Conservation (phyloP, 495 filamentous ascomycete species). For the Talaromyces trachyspermus region DNA sequence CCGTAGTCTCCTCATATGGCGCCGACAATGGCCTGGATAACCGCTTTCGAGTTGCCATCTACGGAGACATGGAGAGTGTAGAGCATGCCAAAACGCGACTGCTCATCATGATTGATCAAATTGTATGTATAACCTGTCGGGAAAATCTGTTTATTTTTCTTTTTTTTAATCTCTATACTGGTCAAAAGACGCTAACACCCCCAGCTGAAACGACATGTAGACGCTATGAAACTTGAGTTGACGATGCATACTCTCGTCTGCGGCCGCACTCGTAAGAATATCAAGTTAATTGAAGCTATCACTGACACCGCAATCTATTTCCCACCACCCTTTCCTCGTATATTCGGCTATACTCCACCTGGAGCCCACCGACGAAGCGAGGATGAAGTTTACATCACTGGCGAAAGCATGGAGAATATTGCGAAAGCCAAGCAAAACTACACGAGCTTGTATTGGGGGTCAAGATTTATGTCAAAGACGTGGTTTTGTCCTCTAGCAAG, state of each 20-base stretch:
- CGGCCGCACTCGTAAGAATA: constrained; percentile 87
- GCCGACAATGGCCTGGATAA: constrained; percentile 64
- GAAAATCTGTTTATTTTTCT: too few relatives aligned
- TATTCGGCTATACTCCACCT: constrained; percentile 80
- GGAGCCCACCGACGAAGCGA: constrained; percentile 72
- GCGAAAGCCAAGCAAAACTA: constrained; percentile 77
- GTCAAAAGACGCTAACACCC: constrained; percentile 22
- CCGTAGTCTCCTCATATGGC: constrained; percentile 49
- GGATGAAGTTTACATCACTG: constrained; percentile 89
- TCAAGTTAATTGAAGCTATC: constrained; percentile 90
- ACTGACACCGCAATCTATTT: constrained; percentile 97
- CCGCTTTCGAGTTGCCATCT: constrained; percentile 84
- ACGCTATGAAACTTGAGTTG: constrained; percentile 73
- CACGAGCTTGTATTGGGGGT: constrained; percentile 71
- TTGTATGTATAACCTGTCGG: too few relatives aligned
- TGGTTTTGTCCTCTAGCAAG: constrained; percentile 75
- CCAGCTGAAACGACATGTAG: constrained; percentile 80
- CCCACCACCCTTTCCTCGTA: constrained; percentile 81
- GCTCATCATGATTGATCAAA: constrained; percentile 93
- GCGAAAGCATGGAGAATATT: constrained; percentile 72
- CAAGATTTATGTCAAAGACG: constrained; percentile 86
- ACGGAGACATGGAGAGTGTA: constrained; percentile 87
- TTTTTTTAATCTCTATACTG: too few relatives aligned
- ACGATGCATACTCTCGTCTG: constrained; percentile 85
- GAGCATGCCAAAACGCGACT: constrained; percentile 96